These are phyloP conservation scores for Gamarada debralockiae DNA, from an alignment of 495 filamentous ascomycete species.

Conservation along the genomic window DNA sequence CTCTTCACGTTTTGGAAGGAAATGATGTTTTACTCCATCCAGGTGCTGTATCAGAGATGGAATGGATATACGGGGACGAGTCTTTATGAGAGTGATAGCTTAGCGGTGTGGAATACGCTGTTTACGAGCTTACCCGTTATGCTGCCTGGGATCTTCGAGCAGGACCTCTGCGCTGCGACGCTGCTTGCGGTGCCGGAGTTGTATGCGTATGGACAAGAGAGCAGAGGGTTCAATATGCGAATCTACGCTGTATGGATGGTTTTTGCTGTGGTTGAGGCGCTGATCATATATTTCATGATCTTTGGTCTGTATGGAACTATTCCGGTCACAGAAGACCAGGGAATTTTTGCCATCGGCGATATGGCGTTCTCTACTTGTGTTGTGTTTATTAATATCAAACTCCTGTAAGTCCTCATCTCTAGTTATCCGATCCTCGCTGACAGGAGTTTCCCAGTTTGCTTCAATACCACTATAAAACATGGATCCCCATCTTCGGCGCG, in stretches of 20 bases:
- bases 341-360: slow-evolving; percentile 74
- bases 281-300: slow-evolving; percentile 74
- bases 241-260: slow-evolving; percentile 76
- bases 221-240: slow-evolving; percentile 70
- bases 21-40: slow-evolving; percentile 76
- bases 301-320: slow-evolving; percentile 62
- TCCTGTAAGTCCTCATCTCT: slow-evolving; percentile 52
- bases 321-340: slow-evolving; percentile 59
- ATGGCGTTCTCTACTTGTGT: slow-evolving; percentile 72
- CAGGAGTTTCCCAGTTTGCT: slow-evolving; percentile 42
- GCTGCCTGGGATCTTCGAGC: slow-evolving; percentile 81
- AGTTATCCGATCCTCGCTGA: background rate
- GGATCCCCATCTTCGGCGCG: slow-evolving; percentile 58
- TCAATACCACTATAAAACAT: slow-evolving; percentile 79
- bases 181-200: slow-evolving; percentile 86
- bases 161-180: slow-evolving; percentile 75
- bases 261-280: slow-evolving; percentile 66
- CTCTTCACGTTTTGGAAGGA: slow-evolving; percentile 89
- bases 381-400: slow-evolving; percentile 76
- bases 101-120: slow-evolving; percentile 87
- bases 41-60: slow-evolving; percentile 79
- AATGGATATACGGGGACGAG: slow-evolving; percentile 87
- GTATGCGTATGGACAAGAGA: slow-evolving; percentile 75
- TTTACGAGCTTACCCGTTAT: slow-evolving; percentile 89
- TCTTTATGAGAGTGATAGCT: slow-evolving; percentile 78